phyloP scores from a whole-genome alignment of 2,329 filamentous ascomycete genomes.

The Blastomyces emzantsi region DNA sequence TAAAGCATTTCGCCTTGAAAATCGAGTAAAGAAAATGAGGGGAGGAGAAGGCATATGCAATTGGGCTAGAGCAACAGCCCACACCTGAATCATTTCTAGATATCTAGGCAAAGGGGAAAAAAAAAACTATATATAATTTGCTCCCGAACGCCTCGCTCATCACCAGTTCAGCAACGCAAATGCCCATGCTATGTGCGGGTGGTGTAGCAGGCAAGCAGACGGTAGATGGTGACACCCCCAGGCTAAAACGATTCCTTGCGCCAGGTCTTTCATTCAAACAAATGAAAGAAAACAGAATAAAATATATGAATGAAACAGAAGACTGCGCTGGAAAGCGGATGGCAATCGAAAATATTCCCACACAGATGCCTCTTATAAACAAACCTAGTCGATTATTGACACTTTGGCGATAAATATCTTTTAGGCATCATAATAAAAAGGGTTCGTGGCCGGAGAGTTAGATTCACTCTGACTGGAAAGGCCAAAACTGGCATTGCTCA shows the following conservation, averaged over 20 bases:
- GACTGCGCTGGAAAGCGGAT: not conserved
- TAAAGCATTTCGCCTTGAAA: not conserved
- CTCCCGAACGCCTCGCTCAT: conserved; percentile 1
- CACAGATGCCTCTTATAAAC: too few relatives aligned
- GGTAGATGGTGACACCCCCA: conserved; percentile 30
- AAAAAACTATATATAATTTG: not conserved
- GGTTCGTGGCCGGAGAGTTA: conserved; percentile 12
- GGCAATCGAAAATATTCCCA: not conserved
- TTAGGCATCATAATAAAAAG: conserved; percentile 16
- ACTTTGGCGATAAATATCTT: not conserved
- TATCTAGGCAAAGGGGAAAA: not conserved
- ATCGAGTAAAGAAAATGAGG: not conserved
- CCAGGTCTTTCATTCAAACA: conserved; percentile 26
- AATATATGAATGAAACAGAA: conserved; percentile 18
- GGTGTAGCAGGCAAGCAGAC: conserved; percentile 12
- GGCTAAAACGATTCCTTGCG: conserved; percentile 33
- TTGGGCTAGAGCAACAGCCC: not conserved
- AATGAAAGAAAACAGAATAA: conserved; percentile 30
- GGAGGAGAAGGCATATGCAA: not conserved
- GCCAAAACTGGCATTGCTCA: conserved; percentile 19
- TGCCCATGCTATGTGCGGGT: not conserved
- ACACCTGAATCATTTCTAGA: not conserved
- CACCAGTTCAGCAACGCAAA: not conserved
- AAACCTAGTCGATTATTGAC: not conserved
- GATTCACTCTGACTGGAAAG: conserved; percentile 17